Base-by-base conservation (phyloP, 1,139 yeast species). In the Suhomyces guaymorum region DNA sequence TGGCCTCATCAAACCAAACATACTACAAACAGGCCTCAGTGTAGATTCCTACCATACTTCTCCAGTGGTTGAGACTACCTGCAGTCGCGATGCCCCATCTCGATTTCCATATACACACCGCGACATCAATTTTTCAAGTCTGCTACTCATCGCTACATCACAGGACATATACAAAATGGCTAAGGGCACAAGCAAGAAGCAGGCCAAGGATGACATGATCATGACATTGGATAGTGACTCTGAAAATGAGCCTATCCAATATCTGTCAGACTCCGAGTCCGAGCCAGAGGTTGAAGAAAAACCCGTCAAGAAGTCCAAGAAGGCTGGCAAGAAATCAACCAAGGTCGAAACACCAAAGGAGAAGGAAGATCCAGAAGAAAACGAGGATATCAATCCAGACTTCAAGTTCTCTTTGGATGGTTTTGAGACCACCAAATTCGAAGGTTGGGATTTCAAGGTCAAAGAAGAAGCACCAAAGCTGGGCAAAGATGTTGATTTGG, bases 401-500 rank as follows among this genome's bases (percentile, higher is more conserved):
- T 90, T 90, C 55, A 69, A 73, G 19, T 79, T 88, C 47, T 73
- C 75, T 11, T 63, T 79, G 16, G 94, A 82, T 14, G 80, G 77
- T 18, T 76, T 70, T 25, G 80, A 73, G 20, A 57, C 70, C 2
- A 52, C 66, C 3, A 54, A 66, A 12, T 79, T 83, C 37, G 79
- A 78, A 30, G 96, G 95, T 3, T 89, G 96, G 96, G 89, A 87
- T 47, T 86, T 87, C 55, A 76, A 69, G 28, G 75, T 73, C 11
- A 76, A 70, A 34, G 66, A 61, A n/a, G 59, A 61, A 21, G 55
- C 53, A 20, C 41, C 18, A 32, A 43, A 36, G 9, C 49, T 43
- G 6, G 73, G 59, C 46, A 79, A 73, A 46, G 87, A 80, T 39
- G 96, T 89, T n/a, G 94, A 88, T 63, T 69, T 89, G 47, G 96